Evolutionary conservation across 164 flowering plant genomes (phyloP), one percentile per base, ranked within the genome.

Genomic region (Sextonia rubra): DNA sequence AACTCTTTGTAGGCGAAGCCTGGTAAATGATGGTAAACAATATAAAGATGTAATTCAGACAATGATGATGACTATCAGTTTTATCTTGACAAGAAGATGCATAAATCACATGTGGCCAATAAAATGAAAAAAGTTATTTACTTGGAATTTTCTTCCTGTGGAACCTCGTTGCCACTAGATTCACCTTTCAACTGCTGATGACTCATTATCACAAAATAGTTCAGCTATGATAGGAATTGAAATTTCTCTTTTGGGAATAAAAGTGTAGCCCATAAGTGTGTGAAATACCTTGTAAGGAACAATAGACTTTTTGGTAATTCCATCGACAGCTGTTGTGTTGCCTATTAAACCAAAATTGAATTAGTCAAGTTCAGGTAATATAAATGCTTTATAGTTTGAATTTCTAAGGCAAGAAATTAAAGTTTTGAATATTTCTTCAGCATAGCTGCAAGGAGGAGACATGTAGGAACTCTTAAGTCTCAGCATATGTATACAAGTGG

Each of bases 101-200:
- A 65, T n/a, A 25, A 66, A 76, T 23, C n/a, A 75, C 22, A 60
- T 61, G 29, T 23, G 52, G 23, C 24, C 29, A 77, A 66, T n/a
- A n/a, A n/a, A 49, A 69, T 66, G 62, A 64, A 66, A 64, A 3
- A 63, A 61, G 75, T 52, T 29, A 18, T 68, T 83, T 86, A 91
- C 98, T 89, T 93, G 80, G 96, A 87, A 73, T 86, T 88, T 76
- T 91, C 97, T 81, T 88, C 92, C 9, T 32, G 80, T 67, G n/a
- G 76, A 72, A 74, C 81, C 62, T 81, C 85, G 67, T 49, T 68
- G 20, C 72, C 86, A 76, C 79, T 69, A 60, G 78, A 71, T 74
- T 83, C 87, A 69, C 71, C 83, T 78, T 78, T 83, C 30, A 77
- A 62, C 92, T 87, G 67, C 26, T 68, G 47, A 26, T 25, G 5